Base-by-base conservation (phyloP, 306 rosid genomes). In the Calophaca sinica region DNA sequence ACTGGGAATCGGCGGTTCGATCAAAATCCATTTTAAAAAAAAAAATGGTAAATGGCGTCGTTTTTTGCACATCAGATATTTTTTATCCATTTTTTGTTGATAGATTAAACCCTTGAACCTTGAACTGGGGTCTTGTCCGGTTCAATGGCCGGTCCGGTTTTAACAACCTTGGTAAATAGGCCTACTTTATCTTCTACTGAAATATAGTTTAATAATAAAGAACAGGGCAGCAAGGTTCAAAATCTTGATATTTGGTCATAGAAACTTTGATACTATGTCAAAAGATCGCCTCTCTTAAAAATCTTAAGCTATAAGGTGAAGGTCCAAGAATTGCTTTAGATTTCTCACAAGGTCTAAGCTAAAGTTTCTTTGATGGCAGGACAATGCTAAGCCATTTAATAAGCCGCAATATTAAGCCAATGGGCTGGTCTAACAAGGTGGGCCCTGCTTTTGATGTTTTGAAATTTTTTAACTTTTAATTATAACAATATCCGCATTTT, bases 371-470 rank as follows among this genome's bases (percentile, higher is more conserved):
- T 45, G 50, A 31, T 13, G 35, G 48, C 69, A 36, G 72, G 42
- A 15, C 58, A 15, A 26, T 41, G 66, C 28, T 50, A 59, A 36
- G 8, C 44, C 80, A 62, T 45, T 36, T 36, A 72, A 13, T 36
- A 38, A 65, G 36, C 38, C 60, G 11, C 75, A 58, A 39, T 32
- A 73, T 29, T 60, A 73, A 71, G 38, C 53, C 15, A 67, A 61
- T 13, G 31, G 50, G 6, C 8, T 7, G 7, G 11, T 35, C 41
- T 76, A 15, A 63, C 2, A 36, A n/a, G 46, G 20, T 8, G 55
- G 50, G 62, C 70, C 59, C 38, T 46, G 13, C 12, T 62, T 72
- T 54, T 15, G 31, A 32, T 26, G 20, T 20, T 70, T 8, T 4
- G 5, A 39, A 3, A 0, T n/a, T n/a, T n/a, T n/a, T n/a, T n/a